These are phyloP conservation scores for Synchytrium microbalum DNA, from an alignment of 371 early-diverging fungal genomes.

Conservation along the genomic window DNA sequence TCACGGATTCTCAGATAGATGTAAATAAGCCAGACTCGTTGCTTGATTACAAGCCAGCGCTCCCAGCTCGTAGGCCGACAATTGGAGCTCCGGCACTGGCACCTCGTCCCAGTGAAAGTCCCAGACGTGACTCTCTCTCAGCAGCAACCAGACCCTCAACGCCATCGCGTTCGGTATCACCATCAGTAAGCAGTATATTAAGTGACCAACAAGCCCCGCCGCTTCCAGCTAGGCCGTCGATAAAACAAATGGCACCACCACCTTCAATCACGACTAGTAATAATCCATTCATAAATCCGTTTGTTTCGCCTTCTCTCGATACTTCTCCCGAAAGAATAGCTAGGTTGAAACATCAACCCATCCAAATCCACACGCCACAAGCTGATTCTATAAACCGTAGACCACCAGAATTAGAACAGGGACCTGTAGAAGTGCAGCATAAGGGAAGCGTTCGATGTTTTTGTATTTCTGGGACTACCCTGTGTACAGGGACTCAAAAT, in stretches of 20 bases:
- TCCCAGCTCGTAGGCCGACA: background rate
- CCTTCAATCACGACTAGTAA: background rate
- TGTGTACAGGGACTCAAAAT: conserved; percentile 8
- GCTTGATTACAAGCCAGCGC: background rate
- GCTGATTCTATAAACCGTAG: background rate
- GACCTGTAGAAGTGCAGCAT: background rate
- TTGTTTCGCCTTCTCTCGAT: background rate
- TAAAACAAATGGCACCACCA: background rate
- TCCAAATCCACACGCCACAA: background rate
- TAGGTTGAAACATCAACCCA: no score
- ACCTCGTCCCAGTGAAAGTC: background rate
- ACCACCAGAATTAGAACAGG: background rate
- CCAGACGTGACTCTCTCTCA: background rate
- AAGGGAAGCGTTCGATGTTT: background rate
- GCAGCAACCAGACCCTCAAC: background rate
- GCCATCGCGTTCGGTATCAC: background rate
- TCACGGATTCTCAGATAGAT: background rate
- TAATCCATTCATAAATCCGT: background rate
- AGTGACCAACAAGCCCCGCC: background rate
- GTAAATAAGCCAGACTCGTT: background rate
- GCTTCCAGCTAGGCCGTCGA: background rate
- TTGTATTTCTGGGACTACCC: background rate
- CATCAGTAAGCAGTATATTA: background rate
- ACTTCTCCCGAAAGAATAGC: background rate
- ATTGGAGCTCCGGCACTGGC: background rate